These are phyloP conservation scores for Clathrus columnatus DNA, from an alignment of 768 basidiomycete species.

Conservation along the genomic window DNA sequence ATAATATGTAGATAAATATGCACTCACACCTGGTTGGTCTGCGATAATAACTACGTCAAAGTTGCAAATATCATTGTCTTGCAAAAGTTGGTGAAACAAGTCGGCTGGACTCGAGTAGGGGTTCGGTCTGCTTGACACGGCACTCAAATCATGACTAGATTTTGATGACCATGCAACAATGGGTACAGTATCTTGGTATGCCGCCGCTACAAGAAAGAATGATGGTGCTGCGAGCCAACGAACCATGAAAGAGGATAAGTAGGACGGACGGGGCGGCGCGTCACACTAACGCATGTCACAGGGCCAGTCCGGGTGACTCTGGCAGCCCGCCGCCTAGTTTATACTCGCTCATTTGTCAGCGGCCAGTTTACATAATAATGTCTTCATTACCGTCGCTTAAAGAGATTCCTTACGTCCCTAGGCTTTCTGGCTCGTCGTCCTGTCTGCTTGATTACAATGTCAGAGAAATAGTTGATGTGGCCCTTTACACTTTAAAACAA, in stretches of 20 bases:
- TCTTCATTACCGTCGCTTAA: too few relatives aligned
- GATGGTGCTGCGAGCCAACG: not conserved
- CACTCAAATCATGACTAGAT: constrained; percentile 30
- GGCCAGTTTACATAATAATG: too few relatives aligned
- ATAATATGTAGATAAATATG: not conserved
- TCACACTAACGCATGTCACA: too few relatives aligned
- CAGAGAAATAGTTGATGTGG: too few relatives aligned
- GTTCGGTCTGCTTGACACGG: constrained; percentile 28
- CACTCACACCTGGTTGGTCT: constrained; percentile 63
- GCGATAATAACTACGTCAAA: constrained; percentile 61
- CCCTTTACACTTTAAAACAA: too few relatives aligned
- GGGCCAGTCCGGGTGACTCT: too few relatives aligned
- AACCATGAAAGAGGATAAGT: not conserved
- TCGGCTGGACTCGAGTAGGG: constrained; percentile 27
- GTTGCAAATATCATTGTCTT: constrained; percentile 41
- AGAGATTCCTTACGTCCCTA: too few relatives aligned
- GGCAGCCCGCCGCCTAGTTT: too few relatives aligned
- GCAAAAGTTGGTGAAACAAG: constrained; percentile 4
- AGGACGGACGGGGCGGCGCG: too few relatives aligned
- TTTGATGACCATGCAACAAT: constrained; percentile 66
- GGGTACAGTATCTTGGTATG: constrained; percentile 56
- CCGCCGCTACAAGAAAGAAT: constrained; percentile 17
- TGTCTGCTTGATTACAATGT: too few relatives aligned
- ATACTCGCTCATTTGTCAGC: too few relatives aligned
- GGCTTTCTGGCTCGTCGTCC: too few relatives aligned